Evolutionary conservation across 108 stramenopile genomes (phyloP), one percentile per base, ranked within the genome.

Genomic region (Nitzschia sp.): DNA sequence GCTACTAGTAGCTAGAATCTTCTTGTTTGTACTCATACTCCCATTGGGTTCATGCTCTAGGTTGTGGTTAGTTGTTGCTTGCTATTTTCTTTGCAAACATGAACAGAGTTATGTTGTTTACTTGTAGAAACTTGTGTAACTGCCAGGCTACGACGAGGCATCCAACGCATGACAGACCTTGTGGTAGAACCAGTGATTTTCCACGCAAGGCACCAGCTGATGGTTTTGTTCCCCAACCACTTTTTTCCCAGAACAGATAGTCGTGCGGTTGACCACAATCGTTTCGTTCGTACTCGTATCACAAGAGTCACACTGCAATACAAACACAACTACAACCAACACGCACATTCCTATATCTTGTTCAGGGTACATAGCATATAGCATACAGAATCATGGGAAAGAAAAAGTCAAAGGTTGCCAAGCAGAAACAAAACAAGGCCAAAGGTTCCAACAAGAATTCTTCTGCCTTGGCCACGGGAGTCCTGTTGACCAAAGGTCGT

Each of bases 401-500:
- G 54, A 54, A 56, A 70, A 58, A 46, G 44, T 68, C 67, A 54
- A 68, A 57, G 41, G 43, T 46, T 22, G 34, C 40, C n/a, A 68
- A 70, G 46, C 21, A 62, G 14, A 58, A 60, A 38, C 57, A 59
- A 20, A 57, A 57, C 53, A 70, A 70, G 42, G 69, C 58, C 9
- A 70, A 59, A 41, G 37, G 59, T 48, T 17, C 46, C 17, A 48
- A 17, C 46, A 48, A 48, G 46, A 17, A 15, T 48, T 48, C 46
- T 48, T 17, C 46, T 17, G 17, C 17, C 14, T 3, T 15, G 46
- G 46, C 46, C 14, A 48, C 69, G 17, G 69, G 69, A n/a, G 57
- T 70, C 26, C 0, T 50, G 8, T 11, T 70, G 57, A 34, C 69
- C 46, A 70, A 70, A 39, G 69, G 69, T 11, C 29, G 19, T 1